Conservation (phyloP, 805 yeast genomes). For the Lipomyces oligophaga region DNA sequence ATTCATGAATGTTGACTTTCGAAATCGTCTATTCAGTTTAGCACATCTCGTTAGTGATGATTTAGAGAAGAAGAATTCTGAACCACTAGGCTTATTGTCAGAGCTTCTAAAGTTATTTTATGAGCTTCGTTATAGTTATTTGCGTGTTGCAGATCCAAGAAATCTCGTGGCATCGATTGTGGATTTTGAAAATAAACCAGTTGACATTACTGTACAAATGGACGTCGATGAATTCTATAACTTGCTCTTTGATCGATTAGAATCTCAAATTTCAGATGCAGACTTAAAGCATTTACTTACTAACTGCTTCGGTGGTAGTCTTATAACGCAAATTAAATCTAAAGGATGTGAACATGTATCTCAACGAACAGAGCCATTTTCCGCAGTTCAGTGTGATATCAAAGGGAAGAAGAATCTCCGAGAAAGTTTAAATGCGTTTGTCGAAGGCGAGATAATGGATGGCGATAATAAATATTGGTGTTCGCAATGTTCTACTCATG, state of each 20-base stretch:
- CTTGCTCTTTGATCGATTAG: conserved; percentile 23
- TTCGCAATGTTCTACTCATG: conserved; percentile 21
- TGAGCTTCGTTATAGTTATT: conserved; percentile 17
- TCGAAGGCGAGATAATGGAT: conserved; percentile 27
- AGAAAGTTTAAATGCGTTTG: conserved; percentile 19
- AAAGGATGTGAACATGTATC: conserved; percentile 25
- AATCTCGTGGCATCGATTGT: conserved; percentile 13
- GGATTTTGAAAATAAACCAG: conserved; percentile 24
- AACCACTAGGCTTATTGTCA: conserved; percentile 1
- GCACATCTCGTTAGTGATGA: neutral
- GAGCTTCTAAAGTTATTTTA: conserved; percentile 18
- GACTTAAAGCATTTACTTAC: conserved; percentile 1
- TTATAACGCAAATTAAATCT: conserved; percentile 24
- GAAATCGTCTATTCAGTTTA: conserved; percentile 10
- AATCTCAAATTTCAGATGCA: conserved; percentile 9
- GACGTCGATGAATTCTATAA: conserved; percentile 27
- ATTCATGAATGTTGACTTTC: conserved; percentile 22
- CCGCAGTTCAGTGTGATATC: conserved; percentile 27
- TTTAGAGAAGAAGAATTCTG: neutral
- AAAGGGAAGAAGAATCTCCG: conserved; percentile 19
- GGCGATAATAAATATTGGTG: conserved; percentile 27
- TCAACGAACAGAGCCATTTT: conserved; percentile 21
- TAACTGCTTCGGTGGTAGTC: conserved; percentile 20
- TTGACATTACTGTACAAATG: conserved; percentile 25
- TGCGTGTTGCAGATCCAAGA: conserved; percentile 12